Percentiles rank a stretch among this genome's conserved stretches.
phyloP scores from a whole-genome alignment of 306 rosid species.

The Oemleria cerasiformis region DNA sequence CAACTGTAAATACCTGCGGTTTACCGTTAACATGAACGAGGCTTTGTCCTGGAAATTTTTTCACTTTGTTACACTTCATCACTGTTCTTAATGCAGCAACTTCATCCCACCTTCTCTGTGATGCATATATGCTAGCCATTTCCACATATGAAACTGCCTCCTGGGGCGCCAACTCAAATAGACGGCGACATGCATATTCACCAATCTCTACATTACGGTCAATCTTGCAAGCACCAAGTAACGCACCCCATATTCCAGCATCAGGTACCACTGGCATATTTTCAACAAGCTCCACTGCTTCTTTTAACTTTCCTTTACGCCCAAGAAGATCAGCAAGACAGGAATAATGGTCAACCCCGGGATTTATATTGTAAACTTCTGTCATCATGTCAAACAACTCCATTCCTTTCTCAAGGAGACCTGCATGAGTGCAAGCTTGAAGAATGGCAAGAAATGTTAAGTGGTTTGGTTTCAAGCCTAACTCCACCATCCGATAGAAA shows the following conservation, averaged over 20 bases:
- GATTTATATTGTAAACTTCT: conserved; percentile 32
- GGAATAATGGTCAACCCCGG: conserved; percentile 67
- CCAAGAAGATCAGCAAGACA: conserved; percentile 60
- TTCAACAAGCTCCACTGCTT: conserved; percentile 53
- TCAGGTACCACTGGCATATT: conserved; percentile 57
- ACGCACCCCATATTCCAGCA: conserved; percentile 62
- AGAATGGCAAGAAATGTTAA: conserved; percentile 67
- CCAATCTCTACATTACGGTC: conserved; percentile 46
- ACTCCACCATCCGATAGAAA: conserved; percentile 43
- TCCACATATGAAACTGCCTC: conserved; percentile 53
- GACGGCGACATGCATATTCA: conserved; percentile 33
- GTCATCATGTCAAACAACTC: conserved; percentile 51
- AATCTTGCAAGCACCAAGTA: conserved; percentile 67
- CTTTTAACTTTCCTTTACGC: conserved; percentile 21
- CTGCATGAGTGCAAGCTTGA: conserved; percentile 75
- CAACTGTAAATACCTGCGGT: conserved; percentile 48
- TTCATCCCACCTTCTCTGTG: conserved; percentile 58
- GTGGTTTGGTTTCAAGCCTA: conserved; percentile 54
- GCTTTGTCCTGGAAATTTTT: conserved; percentile 61
- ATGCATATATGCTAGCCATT: conserved; percentile 69
- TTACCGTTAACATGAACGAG: conserved; percentile 48
- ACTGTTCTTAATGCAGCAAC: conserved; percentile 53
- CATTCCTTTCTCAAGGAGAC: conserved; percentile 59
- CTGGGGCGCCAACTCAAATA: conserved; percentile 50
- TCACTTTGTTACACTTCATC: conserved; percentile 52